A percentile compares a stretch with the other conserved stretches of the same genome.
These are phyloP conservation scores for Cryptococcus sp. DNA, from an alignment of 1,284 basidiomycete species.

Conservation along the genomic window DNA sequence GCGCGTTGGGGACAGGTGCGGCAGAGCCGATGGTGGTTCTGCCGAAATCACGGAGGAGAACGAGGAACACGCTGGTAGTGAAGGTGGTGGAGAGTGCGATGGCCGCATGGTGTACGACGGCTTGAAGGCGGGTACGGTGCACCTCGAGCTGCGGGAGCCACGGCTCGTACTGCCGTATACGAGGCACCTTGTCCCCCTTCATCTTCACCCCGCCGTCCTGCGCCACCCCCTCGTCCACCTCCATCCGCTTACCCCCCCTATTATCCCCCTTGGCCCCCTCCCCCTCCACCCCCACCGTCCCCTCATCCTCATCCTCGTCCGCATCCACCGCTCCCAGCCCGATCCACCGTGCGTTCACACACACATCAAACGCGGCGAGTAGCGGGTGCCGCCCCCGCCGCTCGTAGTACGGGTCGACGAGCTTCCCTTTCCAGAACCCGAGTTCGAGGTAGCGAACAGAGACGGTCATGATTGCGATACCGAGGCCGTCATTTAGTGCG, in stretches of 20 bases:
- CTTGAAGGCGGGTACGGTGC: slow-evolving; percentile 19
- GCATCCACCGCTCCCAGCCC: slow-evolving; percentile 28
- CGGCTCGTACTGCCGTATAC: slow-evolving; percentile 3
- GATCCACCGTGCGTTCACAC: slow-evolving; percentile 38
- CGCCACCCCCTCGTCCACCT: background rate
- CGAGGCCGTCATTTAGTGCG: slow-evolving; percentile 34
- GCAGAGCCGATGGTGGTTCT: slow-evolving; percentile 20
- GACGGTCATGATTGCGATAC: slow-evolving; percentile 31
- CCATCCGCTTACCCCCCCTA: background rate
- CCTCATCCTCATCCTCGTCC: slow-evolving; percentile 4
- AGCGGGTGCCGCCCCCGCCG: slow-evolving; percentile 19
- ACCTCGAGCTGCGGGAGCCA: slow-evolving; percentile 21
- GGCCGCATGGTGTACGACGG: slow-evolving; percentile 26
- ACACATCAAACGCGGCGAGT: slow-evolving; percentile 29
- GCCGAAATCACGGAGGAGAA: slow-evolving; percentile 28
- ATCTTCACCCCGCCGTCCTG: slow-evolving; percentile 13
- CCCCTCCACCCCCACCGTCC: background rate
- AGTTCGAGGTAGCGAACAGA: slow-evolving; percentile 37
- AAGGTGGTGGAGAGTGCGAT: slow-evolving; percentile 24
- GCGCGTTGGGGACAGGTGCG: slow-evolving; percentile 14
- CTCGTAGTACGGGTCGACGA: slow-evolving; percentile 36
- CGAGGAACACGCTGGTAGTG: slow-evolving; percentile 32
- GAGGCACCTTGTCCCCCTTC: slow-evolving; percentile 4
- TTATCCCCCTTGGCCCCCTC: slow-evolving; percentile 1
- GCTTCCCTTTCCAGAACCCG: slow-evolving; percentile 22